phyloP scores from a whole-genome alignment of 768 basidiomycete species.

The Leccinum obscurum region DNA sequence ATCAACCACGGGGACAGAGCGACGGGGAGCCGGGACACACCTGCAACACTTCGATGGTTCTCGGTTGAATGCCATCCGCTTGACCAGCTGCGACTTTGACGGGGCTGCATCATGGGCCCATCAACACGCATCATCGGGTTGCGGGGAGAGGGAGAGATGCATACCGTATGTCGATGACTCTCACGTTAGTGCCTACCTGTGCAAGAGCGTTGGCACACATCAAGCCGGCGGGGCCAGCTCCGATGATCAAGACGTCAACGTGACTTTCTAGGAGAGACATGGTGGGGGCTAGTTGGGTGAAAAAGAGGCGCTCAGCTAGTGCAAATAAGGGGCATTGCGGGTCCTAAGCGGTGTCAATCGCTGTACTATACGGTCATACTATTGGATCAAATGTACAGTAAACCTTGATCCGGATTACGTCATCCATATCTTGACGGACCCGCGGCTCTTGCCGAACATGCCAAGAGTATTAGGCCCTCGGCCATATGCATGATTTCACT shows the following conservation, averaged over 20 bases:
- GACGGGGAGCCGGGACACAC: neutral
- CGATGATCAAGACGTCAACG: slow-evolving; percentile 43
- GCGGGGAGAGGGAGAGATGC: neutral
- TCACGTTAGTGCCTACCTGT: slow-evolving; percentile 36
- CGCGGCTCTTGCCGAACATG: neutral
- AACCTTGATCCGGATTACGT: neutral
- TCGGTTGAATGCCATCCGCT: neutral
- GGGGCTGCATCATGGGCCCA: neutral
- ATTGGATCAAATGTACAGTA: no score
- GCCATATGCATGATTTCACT: no score
- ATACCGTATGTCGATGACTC: slow-evolving; percentile 37
- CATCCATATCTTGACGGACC: neutral
- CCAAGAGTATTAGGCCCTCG: no score
- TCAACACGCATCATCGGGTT: neutral
- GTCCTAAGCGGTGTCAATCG: neutral
- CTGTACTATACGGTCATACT: neutral
- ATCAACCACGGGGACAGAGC: no score
- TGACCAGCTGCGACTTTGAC: neutral
- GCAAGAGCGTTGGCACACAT: slow-evolving; percentile 45
- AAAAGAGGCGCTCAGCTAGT: neutral
- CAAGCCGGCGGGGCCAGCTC: slow-evolving; percentile 44
- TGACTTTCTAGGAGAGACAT: slow-evolving; percentile 24
- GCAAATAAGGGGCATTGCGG: neutral
- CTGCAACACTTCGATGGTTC: neutral
- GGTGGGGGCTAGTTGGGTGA: neutral